These are phyloP conservation scores for Coemansia umbellata DNA, from an alignment of 192 early-diverging fungal species.

Conservation along the genomic window DNA sequence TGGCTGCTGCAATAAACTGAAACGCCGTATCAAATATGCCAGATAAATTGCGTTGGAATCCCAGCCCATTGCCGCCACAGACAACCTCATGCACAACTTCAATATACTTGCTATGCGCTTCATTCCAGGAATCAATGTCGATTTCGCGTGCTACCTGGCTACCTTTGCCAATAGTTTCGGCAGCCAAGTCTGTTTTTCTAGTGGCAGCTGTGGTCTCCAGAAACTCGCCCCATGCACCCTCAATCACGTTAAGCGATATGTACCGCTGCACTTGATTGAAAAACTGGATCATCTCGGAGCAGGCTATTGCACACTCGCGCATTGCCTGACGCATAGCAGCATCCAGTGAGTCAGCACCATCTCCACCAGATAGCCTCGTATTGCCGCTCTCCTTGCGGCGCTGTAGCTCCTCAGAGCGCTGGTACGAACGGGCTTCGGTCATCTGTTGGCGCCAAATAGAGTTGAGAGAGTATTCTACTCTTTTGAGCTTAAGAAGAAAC, in stretches of 20 bases:
- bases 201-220: constrained; percentile 13
- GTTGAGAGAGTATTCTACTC: constrained; percentile 75
- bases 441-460: constrained; percentile 75
- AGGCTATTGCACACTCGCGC: constrained; percentile 63
- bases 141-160: constrained; percentile 54
- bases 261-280: constrained; percentile 92
- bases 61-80: constrained; percentile 30
- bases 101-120: constrained; percentile 75
- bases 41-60: constrained; percentile 48
- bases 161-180: too few species aligned
- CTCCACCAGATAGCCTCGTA: too few species aligned
- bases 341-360: background rate
- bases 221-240: constrained; percentile 86
- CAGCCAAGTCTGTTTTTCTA: constrained; percentile 14
- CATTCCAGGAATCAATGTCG: constrained; percentile 78
- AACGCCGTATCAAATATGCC: constrained; percentile 64
- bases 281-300: constrained; percentile 92
- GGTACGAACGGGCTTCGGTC: constrained; percentile 54
- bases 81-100: constrained; percentile 64
- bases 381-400: constrained; percentile 24
- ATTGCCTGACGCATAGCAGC: constrained; percentile 54
- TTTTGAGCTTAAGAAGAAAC: constrained; percentile 87
- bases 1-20: constrained; percentile 52
- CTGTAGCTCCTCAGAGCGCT: constrained; percentile 24
- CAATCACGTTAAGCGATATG: constrained; percentile 87